Conservation (phyloP, 495 filamentous ascomycete species). For the Talaromyces stipitatus region DNA sequence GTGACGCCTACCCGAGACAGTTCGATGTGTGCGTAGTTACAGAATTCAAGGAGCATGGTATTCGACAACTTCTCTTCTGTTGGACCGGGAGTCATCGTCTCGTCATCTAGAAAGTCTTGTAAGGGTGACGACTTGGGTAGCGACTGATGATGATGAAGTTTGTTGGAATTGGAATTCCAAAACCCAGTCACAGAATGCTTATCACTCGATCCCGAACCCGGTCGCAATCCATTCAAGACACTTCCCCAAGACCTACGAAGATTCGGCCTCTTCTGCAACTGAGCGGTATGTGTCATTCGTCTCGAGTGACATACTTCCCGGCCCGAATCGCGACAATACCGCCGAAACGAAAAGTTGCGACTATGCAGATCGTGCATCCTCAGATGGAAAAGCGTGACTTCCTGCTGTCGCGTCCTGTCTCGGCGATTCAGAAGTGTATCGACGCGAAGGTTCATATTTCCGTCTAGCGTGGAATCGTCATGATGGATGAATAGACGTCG, state of each 20-base stretch:
- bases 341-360: slow-evolving; percentile 81
- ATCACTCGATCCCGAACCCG: slow-evolving; percentile 49
- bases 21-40: slow-evolving; percentile 93
- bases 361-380: slow-evolving; percentile 88
- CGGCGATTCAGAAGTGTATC: slow-evolving; percentile 61
- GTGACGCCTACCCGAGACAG: slow-evolving; percentile 64
- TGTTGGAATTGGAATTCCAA: neutral
- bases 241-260: slow-evolving; percentile 67
- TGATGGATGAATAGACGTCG: slow-evolving; percentile 77
- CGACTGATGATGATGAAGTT: slow-evolving; percentile 44
- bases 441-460: slow-evolving; percentile 94
- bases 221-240: slow-evolving; percentile 60
- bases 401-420: slow-evolving; percentile 42
- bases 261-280: slow-evolving; percentile 39
- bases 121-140: slow-evolving; percentile 49
- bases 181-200: slow-evolving; percentile 2
- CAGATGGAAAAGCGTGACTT: slow-evolving; percentile 85
- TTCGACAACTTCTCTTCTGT: slow-evolving; percentile 45
- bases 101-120: slow-evolving; percentile 37
- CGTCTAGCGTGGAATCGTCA: slow-evolving; percentile 85
- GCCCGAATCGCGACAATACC: slow-evolving; percentile 89
- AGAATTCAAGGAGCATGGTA: slow-evolving; percentile 83
- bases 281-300: slow-evolving; percentile 55
- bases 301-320: slow-evolving; percentile 87
- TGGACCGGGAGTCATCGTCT: slow-evolving; percentile 16